phyloP scores from a whole-genome alignment of 2,329 filamentous ascomycete species.

The Fusarium sororula region DNA sequence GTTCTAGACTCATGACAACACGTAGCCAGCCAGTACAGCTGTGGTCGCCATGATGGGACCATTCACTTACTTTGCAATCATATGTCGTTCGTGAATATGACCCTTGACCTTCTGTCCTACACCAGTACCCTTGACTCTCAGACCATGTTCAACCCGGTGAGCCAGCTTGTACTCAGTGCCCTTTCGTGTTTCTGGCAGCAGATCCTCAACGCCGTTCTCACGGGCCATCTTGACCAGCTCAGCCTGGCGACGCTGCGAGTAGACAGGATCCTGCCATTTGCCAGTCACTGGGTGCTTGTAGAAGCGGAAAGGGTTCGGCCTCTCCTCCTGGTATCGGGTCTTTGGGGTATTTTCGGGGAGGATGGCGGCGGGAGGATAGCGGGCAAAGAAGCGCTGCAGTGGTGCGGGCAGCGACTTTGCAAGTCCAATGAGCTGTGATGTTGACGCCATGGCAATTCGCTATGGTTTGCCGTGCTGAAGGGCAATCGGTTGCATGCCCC shows the following conservation, averaged over 20 bases:
- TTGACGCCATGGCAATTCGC: slow-evolving; percentile 47
- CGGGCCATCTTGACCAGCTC: slow-evolving; percentile 88
- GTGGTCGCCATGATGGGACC: background rate
- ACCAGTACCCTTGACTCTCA: slow-evolving; percentile 92
- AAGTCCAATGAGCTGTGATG: slow-evolving; percentile 61
- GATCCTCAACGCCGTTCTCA: slow-evolving; percentile 79
- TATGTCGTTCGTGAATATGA: slow-evolving; percentile 87
- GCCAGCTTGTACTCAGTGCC: slow-evolving; percentile 75
- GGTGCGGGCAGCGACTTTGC: slow-evolving; percentile 79
- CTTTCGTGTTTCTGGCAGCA: slow-evolving; percentile 82
- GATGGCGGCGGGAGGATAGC: slow-evolving; percentile 80
- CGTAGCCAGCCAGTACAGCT: background rate
- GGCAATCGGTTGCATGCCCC: slow-evolving; percentile 29
- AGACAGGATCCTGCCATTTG: slow-evolving; percentile 83
- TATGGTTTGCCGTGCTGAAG: slow-evolving; percentile 26
- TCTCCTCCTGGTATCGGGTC: slow-evolving; percentile 64
- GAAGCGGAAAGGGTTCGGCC: slow-evolving; percentile 83
- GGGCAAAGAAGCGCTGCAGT: slow-evolving; percentile 86
- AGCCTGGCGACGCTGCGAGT: slow-evolving; percentile 86
- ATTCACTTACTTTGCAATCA: slow-evolving; percentile 74
- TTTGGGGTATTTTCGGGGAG: slow-evolving; percentile 55
- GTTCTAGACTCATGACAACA: background rate
- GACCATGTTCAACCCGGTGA: slow-evolving; percentile 78
- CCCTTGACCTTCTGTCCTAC: slow-evolving; percentile 94
- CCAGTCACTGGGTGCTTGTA: slow-evolving; percentile 82